Conservation (phyloP, 805 yeast species). For the Danielozyma ontarioensis region DNA sequence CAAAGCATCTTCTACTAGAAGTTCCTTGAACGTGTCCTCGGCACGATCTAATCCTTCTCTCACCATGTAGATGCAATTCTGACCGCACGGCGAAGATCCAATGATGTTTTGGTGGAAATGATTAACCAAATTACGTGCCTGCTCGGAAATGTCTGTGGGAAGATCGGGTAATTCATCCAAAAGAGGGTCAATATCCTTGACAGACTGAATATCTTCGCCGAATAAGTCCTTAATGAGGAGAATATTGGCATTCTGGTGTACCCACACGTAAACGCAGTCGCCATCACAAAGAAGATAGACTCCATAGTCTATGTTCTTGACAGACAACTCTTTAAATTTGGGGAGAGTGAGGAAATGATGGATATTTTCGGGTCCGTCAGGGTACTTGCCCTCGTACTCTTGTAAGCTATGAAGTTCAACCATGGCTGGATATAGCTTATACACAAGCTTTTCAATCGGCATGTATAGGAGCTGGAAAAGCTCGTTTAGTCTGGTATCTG, state of each 20-base stretch:
- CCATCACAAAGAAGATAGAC: conserved; percentile 78
- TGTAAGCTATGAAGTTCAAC: conserved; percentile 63
- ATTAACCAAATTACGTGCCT: conserved; percentile 59
- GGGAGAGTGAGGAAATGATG: conserved; percentile 48
- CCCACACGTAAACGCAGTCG: conserved; percentile 50
- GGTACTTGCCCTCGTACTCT: conserved; percentile 45
- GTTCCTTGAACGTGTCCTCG: conserved; percentile 44
- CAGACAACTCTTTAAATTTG: conserved; percentile 38
- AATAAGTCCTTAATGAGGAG: conserved; percentile 68
- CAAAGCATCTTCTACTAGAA: conserved; percentile 68
- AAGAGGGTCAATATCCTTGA: conserved; percentile 44
- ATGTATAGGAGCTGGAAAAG: conserved; percentile 46
- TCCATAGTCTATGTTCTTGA: conserved; percentile 55
- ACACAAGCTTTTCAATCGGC: conserved; percentile 52
- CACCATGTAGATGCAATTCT: conserved; percentile 52
- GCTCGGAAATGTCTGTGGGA: conserved; percentile 62
- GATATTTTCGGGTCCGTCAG: conserved; percentile 32
- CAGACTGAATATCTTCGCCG: conserved; percentile 46
- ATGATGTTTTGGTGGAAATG: conserved; percentile 39
- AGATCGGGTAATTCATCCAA: conserved; percentile 62
- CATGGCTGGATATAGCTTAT: conserved; percentile 75
- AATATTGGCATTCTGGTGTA: conserved; percentile 65
- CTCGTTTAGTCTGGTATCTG: conserved; percentile 63
- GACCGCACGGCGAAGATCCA: conserved; percentile 21
- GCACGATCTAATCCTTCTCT: conserved; percentile 62